Evolutionary conservation across 495 filamentous ascomycete species (phyloP), one percentile per base, ranked within the genome.

Genomic region (Penicillium mononematosum): DNA sequence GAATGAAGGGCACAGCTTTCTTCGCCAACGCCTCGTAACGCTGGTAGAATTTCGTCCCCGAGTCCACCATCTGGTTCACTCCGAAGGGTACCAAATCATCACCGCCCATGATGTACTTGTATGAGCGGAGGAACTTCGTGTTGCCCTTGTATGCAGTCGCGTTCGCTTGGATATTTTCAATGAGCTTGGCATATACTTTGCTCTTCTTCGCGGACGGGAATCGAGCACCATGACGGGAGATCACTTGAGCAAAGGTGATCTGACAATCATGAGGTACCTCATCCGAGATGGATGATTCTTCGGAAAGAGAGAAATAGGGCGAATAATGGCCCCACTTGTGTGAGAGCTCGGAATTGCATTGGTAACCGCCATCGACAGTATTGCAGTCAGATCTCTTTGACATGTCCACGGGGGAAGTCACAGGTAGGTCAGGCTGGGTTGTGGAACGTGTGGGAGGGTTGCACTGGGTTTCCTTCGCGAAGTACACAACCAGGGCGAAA

Each of bases 281-380:
- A 2, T 77, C 57, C 4, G 81, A 74, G 42, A 90, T 78, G 7
- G 81, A 68, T 0, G 88, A 88, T 24, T 84, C 80, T 2, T 65
- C 56, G 2, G 61, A 59, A 3, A 92, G 83, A 0, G 83, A 78
- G 75, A 88, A 95, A 69, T 83, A 92, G 14, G 91, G 90, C 20
- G 89, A 89, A 70, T 96, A 94, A 64, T 91, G 89, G 51, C 91
- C 91, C 91, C 90, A 95, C 55, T 71, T 81, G 57, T 88, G 90
- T 4, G 89, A 82, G 43, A 87, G 75, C 16, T 77, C 52, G 10
- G 77, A 56, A 34, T 76, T 71, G 68, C 85, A 89, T 58, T 85
- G 82, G 67, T 85, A 91, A 27, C 89, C 90, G 48, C 70, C 62
- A 14, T 81, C 59, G 14, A 85, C 71, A 3, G 76, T 81, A 64